phyloP scores from a whole-genome alignment of 139 green algal species.

The Coelastrella sp. region DNA sequence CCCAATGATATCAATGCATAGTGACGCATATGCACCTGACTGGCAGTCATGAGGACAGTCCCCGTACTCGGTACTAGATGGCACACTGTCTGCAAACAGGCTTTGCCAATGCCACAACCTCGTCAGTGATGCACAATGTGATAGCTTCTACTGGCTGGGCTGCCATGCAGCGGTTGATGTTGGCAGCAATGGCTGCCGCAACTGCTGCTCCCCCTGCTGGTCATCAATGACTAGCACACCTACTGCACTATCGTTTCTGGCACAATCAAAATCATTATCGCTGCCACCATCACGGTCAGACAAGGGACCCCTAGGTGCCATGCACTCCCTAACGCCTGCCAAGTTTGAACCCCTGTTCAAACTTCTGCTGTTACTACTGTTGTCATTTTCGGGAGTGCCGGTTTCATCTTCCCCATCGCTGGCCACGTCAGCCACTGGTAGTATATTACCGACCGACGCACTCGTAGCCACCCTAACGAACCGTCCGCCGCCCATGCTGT shows the following conservation, averaged over 20 bases:
- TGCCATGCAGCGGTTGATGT: neutral
- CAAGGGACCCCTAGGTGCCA: neutral
- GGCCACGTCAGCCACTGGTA: too few species aligned
- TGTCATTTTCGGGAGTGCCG: neutral
- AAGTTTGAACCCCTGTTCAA: neutral
- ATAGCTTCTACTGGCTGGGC: neutral
- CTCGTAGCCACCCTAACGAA: neutral
- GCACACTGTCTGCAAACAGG: too few species aligned
- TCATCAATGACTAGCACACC: neutral
- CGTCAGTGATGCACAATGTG: neutral
- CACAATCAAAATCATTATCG: neutral
- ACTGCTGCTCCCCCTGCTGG: neutral
- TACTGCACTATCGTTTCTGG: neutral
- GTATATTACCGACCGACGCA: neutral
- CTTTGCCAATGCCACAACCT: neutral
- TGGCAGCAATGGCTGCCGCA: slow-evolving; percentile 3
- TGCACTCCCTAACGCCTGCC: neutral
- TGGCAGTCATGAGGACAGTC: too few species aligned
- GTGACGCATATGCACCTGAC: too few species aligned
- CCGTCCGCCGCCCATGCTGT: slow-evolving; percentile 15
- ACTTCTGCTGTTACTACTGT: neutral
- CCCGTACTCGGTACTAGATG: too few species aligned
- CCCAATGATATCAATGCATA: too few species aligned
- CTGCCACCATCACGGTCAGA: too few species aligned
- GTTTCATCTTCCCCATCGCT: neutral